These are phyloP conservation scores for Osmanthus fragrans DNA, from an alignment of 257 asterid species.

Conservation along the genomic window DNA sequence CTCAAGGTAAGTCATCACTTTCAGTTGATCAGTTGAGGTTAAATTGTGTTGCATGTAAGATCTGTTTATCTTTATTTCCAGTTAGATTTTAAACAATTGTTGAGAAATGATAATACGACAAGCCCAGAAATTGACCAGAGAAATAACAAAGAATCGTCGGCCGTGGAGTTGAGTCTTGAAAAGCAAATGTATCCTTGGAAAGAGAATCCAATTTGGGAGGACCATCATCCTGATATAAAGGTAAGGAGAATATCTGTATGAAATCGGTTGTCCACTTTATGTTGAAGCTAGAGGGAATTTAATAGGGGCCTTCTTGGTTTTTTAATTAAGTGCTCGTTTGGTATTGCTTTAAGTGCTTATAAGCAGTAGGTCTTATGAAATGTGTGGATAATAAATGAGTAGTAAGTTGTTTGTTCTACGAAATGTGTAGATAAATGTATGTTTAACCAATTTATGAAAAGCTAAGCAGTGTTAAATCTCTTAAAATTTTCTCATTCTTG, in stretches of 20 bases:
- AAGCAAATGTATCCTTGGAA: constrained; percentile 76
- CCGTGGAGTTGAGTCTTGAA: constrained; percentile 47
- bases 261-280: not conserved
- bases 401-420: no score
- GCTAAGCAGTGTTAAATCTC: no score
- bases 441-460: no score
- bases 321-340: no score
- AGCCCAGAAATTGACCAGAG: constrained; percentile 23
- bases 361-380: no score
- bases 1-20: constrained; percentile 28
- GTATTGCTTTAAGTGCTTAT: no score
- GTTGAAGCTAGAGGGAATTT: not conserved
- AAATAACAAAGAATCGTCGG: constrained; percentile 31
- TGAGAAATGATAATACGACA: constrained; percentile 22
- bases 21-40: constrained; percentile 14
- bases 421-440: no score
- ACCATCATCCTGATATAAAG: constrained; percentile 65
- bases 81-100: constrained; percentile 39
- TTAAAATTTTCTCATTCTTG: not conserved
- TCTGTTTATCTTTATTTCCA: constrained; percentile 20
- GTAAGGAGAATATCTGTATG: constrained; percentile 29
- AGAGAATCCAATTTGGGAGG: constrained; percentile 72
- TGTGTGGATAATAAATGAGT: no score
- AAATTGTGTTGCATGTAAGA: constrained; percentile 1
- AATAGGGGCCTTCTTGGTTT: not conserved